Percentiles rank a stretch among this genome's conserved stretches.
Evolutionary conservation across 768 basidiomycete genomes (phyloP).

Genomic region (Leccinum rimulosum): DNA sequence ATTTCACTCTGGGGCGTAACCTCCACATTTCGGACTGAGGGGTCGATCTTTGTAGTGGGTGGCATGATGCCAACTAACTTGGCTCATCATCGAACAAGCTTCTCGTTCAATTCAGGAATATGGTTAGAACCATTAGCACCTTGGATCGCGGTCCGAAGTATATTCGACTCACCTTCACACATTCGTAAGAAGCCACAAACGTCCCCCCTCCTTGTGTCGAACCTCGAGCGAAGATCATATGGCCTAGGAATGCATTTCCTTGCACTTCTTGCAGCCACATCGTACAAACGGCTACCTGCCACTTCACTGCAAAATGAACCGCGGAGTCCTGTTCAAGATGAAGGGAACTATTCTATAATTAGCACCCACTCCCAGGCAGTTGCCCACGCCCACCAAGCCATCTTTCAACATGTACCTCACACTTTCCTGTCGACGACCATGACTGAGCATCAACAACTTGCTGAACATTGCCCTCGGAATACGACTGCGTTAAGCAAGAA

Average conservation of each 20-base stretch:
- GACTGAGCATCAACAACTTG: not conserved
- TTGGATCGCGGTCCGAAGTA: not conserved
- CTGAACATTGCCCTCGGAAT: not conserved
- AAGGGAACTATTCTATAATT: slow-evolving; percentile 7
- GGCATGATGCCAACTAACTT: not conserved
- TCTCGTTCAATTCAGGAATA: not conserved
- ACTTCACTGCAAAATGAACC: not conserved
- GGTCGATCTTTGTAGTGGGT: not conserved
- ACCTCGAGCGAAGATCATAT: not conserved
- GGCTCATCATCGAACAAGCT: not conserved
- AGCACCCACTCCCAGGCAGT: not conserved
- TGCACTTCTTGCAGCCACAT: not conserved
- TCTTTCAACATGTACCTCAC: not conserved
- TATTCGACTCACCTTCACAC: not conserved
- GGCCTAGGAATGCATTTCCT: not conserved
- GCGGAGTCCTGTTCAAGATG: not conserved
- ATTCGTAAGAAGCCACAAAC: not conserved
- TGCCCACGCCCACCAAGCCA: not conserved
- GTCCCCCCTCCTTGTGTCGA: not conserved
- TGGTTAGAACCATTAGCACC: not conserved
- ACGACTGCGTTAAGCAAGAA: no score
- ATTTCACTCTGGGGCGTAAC: not conserved
- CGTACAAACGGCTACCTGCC: not conserved
- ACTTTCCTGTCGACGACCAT: not conserved
- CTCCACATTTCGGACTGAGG: not conserved